phyloP scores from a whole-genome alignment of 148 eudicot species.

The Bassia scoparia region DNA sequence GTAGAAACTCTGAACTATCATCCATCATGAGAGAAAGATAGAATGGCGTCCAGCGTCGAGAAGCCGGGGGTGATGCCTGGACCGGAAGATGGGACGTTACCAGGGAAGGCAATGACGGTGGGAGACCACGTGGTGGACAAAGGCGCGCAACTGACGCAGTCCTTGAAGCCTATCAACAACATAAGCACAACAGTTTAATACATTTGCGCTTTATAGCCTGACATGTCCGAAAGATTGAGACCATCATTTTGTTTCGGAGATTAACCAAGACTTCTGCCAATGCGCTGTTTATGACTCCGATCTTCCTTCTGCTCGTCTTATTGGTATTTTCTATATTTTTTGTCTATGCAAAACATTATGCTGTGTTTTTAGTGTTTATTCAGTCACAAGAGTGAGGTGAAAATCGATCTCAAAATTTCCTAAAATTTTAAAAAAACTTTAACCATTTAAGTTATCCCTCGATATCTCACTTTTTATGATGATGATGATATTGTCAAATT shows the following conservation, averaged over 20 bases:
- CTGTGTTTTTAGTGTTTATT: no score
- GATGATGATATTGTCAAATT: not conserved
- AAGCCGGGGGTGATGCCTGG: conserved; percentile 27
- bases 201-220: conserved; percentile 67
- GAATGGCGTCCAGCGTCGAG: conserved; percentile 31
- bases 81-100: conserved; percentile 32
- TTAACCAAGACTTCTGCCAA: conserved; percentile 73
- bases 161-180: conserved; percentile 55
- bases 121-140: conserved; percentile 59
- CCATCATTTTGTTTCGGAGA: conserved; percentile 60
- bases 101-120: conserved; percentile 55
- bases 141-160: conserved; percentile 60
- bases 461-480: not conserved
- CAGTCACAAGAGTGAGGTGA: no score
- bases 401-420: not conserved
- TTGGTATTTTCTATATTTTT: conserved; percentile 32
- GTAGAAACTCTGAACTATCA: no score
- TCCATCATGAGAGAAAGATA: not conserved
- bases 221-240: conserved; percentile 79
- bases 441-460: not conserved
- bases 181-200: conserved; percentile 59
- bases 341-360: no score
- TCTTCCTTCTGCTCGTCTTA: conserved; percentile 52
- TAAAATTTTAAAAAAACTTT: not conserved
- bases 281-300: conserved; percentile 79